Conservation (phyloP, 148 eudicot genomes). For the Rhododendron ovatum region DNA sequence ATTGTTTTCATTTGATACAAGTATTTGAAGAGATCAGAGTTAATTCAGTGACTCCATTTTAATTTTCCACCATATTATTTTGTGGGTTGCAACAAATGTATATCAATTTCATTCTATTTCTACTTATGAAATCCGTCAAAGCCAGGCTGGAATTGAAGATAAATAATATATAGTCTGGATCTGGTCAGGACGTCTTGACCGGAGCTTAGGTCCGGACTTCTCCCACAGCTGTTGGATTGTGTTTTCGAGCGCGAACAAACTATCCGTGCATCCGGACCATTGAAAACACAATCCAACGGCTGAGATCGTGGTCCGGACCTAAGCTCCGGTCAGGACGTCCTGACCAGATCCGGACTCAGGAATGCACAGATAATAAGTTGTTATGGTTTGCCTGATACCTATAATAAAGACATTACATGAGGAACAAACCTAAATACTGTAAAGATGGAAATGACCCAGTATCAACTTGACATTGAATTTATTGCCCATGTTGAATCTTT, state of each 20-base stretch:
- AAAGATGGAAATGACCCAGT: not conserved
- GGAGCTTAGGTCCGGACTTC: no score
- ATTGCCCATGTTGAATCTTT: not conserved
- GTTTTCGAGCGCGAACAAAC: no score
- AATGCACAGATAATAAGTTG: not conserved
- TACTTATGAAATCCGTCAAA: not conserved
- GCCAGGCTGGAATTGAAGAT: not conserved
- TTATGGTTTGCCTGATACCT: not conserved
- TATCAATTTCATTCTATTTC: not conserved
- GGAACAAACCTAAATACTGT: not conserved
- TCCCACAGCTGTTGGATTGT: no score
- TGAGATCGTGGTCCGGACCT: no score
- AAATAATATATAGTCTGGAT: no score
- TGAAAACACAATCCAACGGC: no score
- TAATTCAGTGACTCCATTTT: not conserved
- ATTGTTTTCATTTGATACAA: not conserved
- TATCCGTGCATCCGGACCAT: no score
- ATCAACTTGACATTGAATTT: not conserved
- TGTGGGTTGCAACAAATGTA: not conserved
- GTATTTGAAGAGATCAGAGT: not conserved
- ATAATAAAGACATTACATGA: not conserved
- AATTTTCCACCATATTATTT: not conserved
- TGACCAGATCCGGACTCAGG: no score
- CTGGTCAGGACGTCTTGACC: no score
- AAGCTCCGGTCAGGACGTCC: no score